These are phyloP conservation scores for Pichia sp. DNA, from an alignment of 1,139 yeast species.

Conservation along the genomic window DNA sequence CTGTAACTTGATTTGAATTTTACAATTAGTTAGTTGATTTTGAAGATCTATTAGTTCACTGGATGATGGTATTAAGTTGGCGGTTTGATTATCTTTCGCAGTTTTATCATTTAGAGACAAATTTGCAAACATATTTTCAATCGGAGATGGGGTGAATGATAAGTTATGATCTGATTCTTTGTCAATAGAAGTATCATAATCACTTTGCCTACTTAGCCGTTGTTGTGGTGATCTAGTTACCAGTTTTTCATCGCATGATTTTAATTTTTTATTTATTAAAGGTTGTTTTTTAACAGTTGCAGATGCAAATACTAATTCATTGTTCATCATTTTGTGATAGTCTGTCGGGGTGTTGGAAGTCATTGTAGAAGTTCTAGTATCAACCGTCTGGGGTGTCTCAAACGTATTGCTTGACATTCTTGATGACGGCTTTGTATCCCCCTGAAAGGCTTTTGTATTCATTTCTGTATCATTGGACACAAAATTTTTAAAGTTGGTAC, in stretches of 20 bases:
- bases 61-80: neutral
- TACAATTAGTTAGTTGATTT: conserved; percentile 27
- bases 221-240: conserved; percentile 1
- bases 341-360: conserved; percentile 8
- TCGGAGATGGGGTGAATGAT: neutral
- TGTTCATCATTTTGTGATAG: neutral
- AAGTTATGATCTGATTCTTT: conserved; percentile 2
- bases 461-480: no score
- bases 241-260: neutral
- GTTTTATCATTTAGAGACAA: conserved; percentile 1
- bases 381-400: conserved; percentile 14
- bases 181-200: conserved; percentile 9
- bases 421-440: conserved; percentile 10
- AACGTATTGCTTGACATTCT: conserved; percentile 14
- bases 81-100: neutral
- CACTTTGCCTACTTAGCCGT: conserved; percentile 12
- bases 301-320: neutral
- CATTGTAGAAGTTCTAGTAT: conserved; percentile 16
- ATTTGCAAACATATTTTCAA: conserved; percentile 7
- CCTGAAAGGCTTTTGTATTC: no score
- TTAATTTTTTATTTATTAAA: neutral
- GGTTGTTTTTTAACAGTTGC: neutral
- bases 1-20: conserved; percentile 27
- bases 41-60: conserved; percentile 22
- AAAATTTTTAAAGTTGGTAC: no score